Percentiles rank a stretch among this genome's conserved stretches.
phyloP scores from a whole-genome alignment of 305 asterid genomes.

The Rubia balearica region DNA sequence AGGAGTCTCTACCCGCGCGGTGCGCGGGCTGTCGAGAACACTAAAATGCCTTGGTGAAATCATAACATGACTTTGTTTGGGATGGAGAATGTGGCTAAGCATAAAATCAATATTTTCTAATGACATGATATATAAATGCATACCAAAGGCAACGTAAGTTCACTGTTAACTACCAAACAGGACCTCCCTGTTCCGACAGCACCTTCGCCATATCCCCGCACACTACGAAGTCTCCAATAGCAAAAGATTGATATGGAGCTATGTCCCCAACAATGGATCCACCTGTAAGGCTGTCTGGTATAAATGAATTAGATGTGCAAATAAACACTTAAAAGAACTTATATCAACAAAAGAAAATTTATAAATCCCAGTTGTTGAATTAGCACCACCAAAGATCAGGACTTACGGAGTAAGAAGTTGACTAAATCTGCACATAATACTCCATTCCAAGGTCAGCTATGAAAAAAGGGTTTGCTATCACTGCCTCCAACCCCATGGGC shows the following conservation, averaged over 20 bases:
- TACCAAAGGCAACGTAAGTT: conserved; percentile 83
- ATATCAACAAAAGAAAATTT: background rate
- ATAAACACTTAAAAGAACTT: conserved; percentile 9
- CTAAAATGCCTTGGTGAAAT: too few species aligned
- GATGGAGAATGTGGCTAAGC: background rate
- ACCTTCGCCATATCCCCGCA: conserved; percentile 95
- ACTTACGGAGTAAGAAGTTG: conserved; percentile 8
- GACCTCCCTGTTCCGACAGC: conserved; percentile 91
- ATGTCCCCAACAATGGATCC: conserved; percentile 93
- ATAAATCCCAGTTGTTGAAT: background rate
- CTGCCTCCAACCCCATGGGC: too few species aligned
- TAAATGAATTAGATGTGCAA: conserved; percentile 15
- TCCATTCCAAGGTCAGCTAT: background rate
- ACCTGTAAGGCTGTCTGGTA: conserved; percentile 67
- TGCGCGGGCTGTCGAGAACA: too few species aligned
- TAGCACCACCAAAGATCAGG: background rate
- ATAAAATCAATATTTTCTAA: background rate
- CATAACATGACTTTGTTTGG: background rate
- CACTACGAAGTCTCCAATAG: conserved; percentile 83
- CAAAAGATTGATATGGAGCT: conserved; percentile 97
- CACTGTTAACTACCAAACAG: conserved; percentile 74
- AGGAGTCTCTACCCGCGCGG: too few species aligned
- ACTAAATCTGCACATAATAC: background rate
- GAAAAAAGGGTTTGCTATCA: background rate
- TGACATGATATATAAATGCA: conserved; percentile 16